phyloP scores from a whole-genome alignment of 176 grass and related monocot species.

The Aegilops sharonensis region DNA sequence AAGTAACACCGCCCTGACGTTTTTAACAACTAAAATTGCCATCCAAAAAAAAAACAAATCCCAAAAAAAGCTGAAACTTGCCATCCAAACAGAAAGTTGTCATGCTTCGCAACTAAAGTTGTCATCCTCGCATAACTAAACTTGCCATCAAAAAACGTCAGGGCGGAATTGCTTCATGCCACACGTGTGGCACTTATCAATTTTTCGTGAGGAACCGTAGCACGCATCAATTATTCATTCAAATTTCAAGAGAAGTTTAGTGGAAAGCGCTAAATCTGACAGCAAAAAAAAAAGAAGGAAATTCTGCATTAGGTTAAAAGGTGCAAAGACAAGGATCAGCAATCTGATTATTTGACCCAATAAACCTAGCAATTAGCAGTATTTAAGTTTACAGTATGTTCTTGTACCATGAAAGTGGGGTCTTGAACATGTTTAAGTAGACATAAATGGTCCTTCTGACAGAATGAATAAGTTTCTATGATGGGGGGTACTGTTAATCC shows the following conservation, averaged over 20 bases:
- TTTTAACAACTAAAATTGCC: no score
- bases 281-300: not conserved
- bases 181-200: not conserved
- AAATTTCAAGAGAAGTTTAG: not conserved
- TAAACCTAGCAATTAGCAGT: not conserved
- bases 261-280: not conserved
- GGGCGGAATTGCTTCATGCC: no score
- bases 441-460: conserved; percentile 8
- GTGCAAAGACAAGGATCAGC: no score
- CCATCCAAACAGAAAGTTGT: no score
- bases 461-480: not conserved
- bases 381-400: not conserved
- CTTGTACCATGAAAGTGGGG: not conserved
- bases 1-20: no score
- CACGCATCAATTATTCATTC: not conserved
- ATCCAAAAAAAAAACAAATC: no score
- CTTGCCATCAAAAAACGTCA: no score
- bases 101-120: no score
- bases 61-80: no score
- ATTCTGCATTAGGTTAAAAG: not conserved
- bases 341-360: not conserved
- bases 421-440: not conserved
- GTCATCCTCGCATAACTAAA: no score
- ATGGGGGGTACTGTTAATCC: not conserved
- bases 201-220: not conserved